Evolutionary conservation across 2,329 filamentous ascomycete species (phyloP).

Genomic region (Akanthomyces lecanii): DNA sequence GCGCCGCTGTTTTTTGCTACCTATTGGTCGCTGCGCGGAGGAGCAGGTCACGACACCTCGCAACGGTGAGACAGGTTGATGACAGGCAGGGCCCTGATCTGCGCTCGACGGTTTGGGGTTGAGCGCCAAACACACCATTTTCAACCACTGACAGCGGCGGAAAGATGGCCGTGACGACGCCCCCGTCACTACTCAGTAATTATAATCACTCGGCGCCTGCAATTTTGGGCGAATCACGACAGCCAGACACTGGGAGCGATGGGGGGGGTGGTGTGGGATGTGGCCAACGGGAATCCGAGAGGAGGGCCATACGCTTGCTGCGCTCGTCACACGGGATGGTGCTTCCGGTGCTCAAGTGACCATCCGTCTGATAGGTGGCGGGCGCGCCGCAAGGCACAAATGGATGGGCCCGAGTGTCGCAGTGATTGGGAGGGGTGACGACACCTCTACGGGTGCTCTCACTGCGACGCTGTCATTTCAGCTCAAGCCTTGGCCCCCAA

Average conservation of each 20-base stretch:
- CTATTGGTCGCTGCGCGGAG: not conserved
- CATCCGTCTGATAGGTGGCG: not conserved
- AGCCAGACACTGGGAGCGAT: too few relatives aligned
- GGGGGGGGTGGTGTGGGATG: too few relatives aligned
- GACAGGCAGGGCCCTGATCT: not conserved
- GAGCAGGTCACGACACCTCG: not conserved
- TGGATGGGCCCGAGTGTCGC: not conserved
- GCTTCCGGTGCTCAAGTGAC: constrained; percentile 4
- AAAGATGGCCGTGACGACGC: not conserved
- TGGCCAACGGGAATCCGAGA: too few relatives aligned
- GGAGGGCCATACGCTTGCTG: too few relatives aligned
- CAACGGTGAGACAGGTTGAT: not conserved
- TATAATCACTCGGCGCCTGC: not conserved
- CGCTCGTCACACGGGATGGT: not conserved
- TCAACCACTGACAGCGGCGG: not conserved
- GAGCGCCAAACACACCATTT: not conserved
- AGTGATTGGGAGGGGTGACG: not conserved
- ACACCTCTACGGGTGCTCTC: not conserved
- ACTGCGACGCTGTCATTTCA: constrained; percentile 12
- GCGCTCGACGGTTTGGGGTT: not conserved
- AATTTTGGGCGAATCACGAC: not conserved
- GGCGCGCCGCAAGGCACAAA: not conserved
- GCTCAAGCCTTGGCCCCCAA: constrained; percentile 10
- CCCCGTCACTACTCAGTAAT: too few relatives aligned
- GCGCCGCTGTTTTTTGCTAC: not conserved